These are phyloP conservation scores for Jatropha podagrica DNA, from an alignment of 441 rosid species.

Conservation along the genomic window DNA sequence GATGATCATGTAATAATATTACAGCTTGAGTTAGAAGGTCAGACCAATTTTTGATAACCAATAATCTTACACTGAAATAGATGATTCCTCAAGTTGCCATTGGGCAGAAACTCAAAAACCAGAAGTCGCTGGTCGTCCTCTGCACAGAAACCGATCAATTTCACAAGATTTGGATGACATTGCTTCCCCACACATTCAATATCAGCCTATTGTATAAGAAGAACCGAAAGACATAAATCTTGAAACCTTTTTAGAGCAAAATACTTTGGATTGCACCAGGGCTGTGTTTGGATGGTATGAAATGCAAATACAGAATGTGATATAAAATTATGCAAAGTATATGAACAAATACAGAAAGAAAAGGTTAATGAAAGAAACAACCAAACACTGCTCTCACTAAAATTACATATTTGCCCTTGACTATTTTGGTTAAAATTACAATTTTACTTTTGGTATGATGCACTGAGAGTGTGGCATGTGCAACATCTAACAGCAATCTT, in stretches of 20 bases:
- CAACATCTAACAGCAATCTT: background rate
- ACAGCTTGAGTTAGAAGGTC: background rate
- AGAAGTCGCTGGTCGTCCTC: constrained; percentile 75
- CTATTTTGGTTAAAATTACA: too few relatives aligned
- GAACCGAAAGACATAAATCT: background rate
- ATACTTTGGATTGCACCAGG: too few relatives aligned
- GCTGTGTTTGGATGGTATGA: too few relatives aligned
- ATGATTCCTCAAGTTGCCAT: constrained; percentile 79
- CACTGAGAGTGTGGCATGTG: too few relatives aligned
- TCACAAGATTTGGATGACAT: constrained; percentile 72
- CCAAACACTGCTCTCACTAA: too few relatives aligned
- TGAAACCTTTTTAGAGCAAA: too few relatives aligned
- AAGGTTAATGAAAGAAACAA: too few relatives aligned
- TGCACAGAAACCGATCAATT: constrained; percentile 74
- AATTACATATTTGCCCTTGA: too few relatives aligned
- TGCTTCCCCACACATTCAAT: constrained; percentile 70
- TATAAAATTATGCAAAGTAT: too few relatives aligned
- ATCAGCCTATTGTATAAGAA: constrained; percentile 47
- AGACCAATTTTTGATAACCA: background rate
- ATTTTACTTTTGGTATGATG: too few relatives aligned
- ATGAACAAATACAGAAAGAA: too few relatives aligned
- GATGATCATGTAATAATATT: background rate
- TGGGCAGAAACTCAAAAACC: constrained; percentile 85
- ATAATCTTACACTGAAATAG: constrained; percentile 59
- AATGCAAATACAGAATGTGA: too few relatives aligned